Evolutionary conservation across 139 green algal genomes (phyloP).

Genomic region (Mesotaenium endlicherianum): DNA sequence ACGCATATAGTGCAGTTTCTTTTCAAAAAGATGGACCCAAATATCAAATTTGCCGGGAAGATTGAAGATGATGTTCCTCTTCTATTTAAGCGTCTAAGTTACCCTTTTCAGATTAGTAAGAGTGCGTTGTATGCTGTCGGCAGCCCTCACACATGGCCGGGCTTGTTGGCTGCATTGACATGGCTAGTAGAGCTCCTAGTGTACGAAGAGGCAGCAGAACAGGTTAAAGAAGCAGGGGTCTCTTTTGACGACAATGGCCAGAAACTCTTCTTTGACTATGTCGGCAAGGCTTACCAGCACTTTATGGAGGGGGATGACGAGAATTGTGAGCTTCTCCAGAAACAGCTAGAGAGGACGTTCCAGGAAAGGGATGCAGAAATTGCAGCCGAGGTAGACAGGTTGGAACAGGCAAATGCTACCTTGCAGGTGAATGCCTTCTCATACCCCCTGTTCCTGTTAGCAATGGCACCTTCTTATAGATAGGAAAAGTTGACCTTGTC

Average conservation of each 20-base stretch:
- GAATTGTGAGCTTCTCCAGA: neutral
- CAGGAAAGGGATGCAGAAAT: constrained; percentile 56
- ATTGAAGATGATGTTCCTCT: constrained; percentile 63
- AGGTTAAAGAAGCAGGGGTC: constrained; percentile 20
- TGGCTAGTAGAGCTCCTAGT: constrained; percentile 91
- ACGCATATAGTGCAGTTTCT: constrained; percentile 83
- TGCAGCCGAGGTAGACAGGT: constrained; percentile 53
- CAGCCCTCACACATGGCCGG: constrained; percentile 87
- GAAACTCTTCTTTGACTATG: constrained; percentile 70
- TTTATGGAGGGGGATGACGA: constrained; percentile 67
- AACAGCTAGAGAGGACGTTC: constrained; percentile 6
- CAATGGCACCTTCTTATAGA: too few species aligned
- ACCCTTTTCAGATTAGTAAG: constrained; percentile 91
- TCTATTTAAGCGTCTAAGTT: constrained; percentile 89
- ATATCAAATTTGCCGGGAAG: constrained; percentile 72
- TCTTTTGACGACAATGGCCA: constrained; percentile 45
- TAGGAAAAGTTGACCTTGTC: too few species aligned
- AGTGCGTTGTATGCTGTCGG: constrained; percentile 84
- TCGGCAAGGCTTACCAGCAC: constrained; percentile 65
- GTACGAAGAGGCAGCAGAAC: constrained; percentile 74
- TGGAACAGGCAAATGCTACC: constrained; percentile 44
- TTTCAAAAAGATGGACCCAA: constrained; percentile 74
- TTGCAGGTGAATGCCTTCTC: too few species aligned
- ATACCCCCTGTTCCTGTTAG: too few species aligned
- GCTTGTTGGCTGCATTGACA: constrained; percentile 75